Percentiles rank a stretch among this genome's conserved stretches.
phyloP scores from a whole-genome alignment of 768 basidiomycete species.

The Mycena belliarum region DNA sequence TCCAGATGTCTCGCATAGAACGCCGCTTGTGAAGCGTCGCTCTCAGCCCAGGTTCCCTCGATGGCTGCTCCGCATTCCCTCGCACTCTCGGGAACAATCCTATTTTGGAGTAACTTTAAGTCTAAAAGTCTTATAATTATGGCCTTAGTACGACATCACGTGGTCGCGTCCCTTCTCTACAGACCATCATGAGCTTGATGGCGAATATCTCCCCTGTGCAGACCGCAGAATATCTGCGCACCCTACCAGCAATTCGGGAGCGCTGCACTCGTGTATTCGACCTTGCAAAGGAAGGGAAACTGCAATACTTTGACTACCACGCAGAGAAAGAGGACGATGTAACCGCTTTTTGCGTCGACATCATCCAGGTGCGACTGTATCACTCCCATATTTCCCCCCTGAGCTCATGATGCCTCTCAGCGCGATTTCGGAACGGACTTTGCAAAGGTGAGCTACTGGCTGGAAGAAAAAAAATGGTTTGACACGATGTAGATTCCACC shows the following conservation, averaged over 20 bases:
- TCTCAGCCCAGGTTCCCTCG: too few relatives aligned
- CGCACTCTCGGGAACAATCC: too few relatives aligned
- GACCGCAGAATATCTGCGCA: slow-evolving; percentile 73
- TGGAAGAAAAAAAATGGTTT: too few relatives aligned
- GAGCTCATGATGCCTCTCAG: slow-evolving; percentile 35
- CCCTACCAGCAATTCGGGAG: slow-evolving; percentile 87
- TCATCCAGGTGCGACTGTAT: slow-evolving; percentile 66
- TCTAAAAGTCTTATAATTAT: too few relatives aligned
- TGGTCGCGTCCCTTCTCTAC: not conserved
- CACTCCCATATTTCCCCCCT: not conserved
- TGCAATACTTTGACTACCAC: slow-evolving; percentile 87
- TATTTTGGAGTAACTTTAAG: too few relatives aligned
- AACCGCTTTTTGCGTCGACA: slow-evolving; percentile 69
- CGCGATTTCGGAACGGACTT: slow-evolving; percentile 80
- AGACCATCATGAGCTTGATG: slow-evolving; percentile 33
- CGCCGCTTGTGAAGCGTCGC: too few relatives aligned
- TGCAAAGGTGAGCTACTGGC: slow-evolving; percentile 46
- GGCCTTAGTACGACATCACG: too few relatives aligned
- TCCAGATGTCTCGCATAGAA: too few relatives aligned
- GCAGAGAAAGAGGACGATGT: slow-evolving; percentile 72
- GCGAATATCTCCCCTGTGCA: slow-evolving; percentile 32
- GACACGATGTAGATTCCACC: slow-evolving; percentile 64
- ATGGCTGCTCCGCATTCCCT: too few relatives aligned
- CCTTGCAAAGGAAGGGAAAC: slow-evolving; percentile 70
- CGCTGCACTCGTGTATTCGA: slow-evolving; percentile 78